Percentiles rank a stretch among this genome's conserved stretches.
These are phyloP conservation scores for Rhodotorula graminis DNA, from an alignment of 768 basidiomycete genomes.

Conservation along the genomic window DNA sequence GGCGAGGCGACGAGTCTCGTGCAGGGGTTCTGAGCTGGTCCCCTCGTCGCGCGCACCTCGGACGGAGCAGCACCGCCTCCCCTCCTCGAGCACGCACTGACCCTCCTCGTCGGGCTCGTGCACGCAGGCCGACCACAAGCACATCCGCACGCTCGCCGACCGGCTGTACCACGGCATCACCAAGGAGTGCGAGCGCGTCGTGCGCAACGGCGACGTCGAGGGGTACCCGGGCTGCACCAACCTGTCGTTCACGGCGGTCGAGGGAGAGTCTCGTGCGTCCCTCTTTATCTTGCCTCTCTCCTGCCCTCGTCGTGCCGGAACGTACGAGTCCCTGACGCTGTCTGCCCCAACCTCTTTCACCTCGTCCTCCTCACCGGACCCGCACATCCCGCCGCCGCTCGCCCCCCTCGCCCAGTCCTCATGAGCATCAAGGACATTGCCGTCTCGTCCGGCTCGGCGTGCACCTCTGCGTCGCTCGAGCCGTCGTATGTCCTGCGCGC, in stretches of 20 bases:
- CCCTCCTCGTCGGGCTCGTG: background rate
- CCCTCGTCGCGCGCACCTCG: background rate
- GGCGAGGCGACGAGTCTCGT: constrained; percentile 57
- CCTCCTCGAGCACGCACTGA: background rate
- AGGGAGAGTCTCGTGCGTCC: constrained; percentile 33
- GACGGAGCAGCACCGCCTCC: background rate
- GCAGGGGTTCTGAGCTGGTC: constrained; percentile 81
- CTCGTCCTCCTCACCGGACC: too few species aligned
- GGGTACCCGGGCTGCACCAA: constrained; percentile 81
- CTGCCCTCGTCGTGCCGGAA: too few species aligned
- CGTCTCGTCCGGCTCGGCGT: constrained; percentile 94
- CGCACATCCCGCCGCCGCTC: too few species aligned
- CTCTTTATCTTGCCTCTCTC: too few species aligned
- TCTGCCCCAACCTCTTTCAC: background rate
- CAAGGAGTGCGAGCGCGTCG: constrained; percentile 76
- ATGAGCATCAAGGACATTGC: constrained; percentile 99
- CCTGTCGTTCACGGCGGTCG: constrained; percentile 20
- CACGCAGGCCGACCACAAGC: constrained; percentile 70
- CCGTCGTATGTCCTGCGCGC: constrained; percentile 97
- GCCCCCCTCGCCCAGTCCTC: constrained; percentile 53
- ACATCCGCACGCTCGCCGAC: constrained; percentile 68
- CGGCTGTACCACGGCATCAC: constrained; percentile 77
- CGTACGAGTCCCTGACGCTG: too few species aligned
- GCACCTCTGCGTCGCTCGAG: constrained; percentile 95
- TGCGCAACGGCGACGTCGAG: constrained; percentile 83